A percentile compares a stretch with the other conserved stretches of the same genome.
These are phyloP conservation scores for Alternaria incomplexa DNA, from an alignment of 2,329 filamentous ascomycete species.

Conservation along the genomic window DNA sequence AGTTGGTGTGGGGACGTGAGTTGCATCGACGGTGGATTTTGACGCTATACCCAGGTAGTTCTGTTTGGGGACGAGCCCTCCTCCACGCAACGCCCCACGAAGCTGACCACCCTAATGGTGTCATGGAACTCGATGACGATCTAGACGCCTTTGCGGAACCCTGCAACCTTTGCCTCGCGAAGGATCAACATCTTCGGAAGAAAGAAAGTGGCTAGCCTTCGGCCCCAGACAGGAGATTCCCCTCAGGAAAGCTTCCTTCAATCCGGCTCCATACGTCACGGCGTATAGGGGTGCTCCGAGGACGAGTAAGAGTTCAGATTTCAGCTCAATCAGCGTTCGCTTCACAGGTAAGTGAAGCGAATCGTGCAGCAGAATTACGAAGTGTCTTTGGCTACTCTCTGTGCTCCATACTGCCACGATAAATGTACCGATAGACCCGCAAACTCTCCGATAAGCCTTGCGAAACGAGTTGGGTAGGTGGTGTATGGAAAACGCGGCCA, in stretches of 20 bases:
- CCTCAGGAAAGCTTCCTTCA: background rate
- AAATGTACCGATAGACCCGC: constrained; percentile 2
- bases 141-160: background rate
- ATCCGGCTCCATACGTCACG: background rate
- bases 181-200: background rate
- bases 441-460: constrained; percentile 4
- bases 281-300: background rate
- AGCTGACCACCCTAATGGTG: background rate
- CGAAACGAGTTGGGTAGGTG: background rate
- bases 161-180: background rate
- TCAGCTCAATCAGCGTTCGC: background rate
- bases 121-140: background rate
- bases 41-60: background rate
- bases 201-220: background rate
- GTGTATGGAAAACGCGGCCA: background rate
- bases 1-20: background rate
- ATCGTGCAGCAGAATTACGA: background rate
- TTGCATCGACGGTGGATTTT: constrained; percentile 2
- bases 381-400: background rate
- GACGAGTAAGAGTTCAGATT: background rate
- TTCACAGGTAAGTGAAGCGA: background rate
- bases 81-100: background rate
- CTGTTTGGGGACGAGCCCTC: background rate
- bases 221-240: background rate
- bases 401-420: background rate